Conservation (phyloP, 768 basidiomycete species). For the Daedaleopsis sinensis region DNA sequence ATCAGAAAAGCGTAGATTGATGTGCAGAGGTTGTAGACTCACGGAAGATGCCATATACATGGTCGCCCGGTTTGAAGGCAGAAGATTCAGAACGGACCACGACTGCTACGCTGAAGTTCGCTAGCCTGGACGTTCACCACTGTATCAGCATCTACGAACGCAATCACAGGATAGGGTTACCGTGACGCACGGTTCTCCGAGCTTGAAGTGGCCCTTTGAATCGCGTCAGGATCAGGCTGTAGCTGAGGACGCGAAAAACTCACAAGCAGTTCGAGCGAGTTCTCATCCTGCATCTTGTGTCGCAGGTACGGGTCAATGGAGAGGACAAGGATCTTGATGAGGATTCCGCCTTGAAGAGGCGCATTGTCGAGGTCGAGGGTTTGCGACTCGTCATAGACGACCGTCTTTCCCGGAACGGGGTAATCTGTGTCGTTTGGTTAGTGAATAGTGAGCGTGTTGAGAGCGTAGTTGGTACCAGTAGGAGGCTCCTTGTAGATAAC, state of each 20-base stretch:
- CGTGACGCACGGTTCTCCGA: neutral
- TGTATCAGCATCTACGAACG: neutral
- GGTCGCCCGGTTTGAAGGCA: constrained; percentile 25
- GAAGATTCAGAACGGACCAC: constrained; percentile 31
- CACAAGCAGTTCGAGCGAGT: constrained; percentile 18
- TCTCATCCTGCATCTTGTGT: constrained; percentile 20
- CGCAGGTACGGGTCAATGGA: constrained; percentile 30
- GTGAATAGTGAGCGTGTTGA: too few relatives aligned
- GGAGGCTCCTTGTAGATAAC: neutral
- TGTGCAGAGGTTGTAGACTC: constrained; percentile 22
- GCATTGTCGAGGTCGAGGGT: constrained; percentile 32
- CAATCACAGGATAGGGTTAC: neutral
- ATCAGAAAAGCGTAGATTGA: too few relatives aligned
- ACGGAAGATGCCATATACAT: constrained; percentile 29
- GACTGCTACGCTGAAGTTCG: constrained; percentile 28
- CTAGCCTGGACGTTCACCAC: neutral
- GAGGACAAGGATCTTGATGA: constrained; percentile 31
- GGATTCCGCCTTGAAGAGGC: constrained; percentile 31
- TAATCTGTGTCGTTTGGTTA: constrained; percentile 18
- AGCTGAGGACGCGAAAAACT: neutral
- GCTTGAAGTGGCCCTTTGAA: neutral
- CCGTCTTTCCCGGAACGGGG: constrained; percentile 33
- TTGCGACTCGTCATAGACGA: constrained; percentile 28
- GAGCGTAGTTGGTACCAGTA: too few relatives aligned
- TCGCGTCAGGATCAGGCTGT: neutral